Evolutionary conservation across 1,284 basidiomycete species (phyloP).

Genomic region (Marasmius fiardii): DNA sequence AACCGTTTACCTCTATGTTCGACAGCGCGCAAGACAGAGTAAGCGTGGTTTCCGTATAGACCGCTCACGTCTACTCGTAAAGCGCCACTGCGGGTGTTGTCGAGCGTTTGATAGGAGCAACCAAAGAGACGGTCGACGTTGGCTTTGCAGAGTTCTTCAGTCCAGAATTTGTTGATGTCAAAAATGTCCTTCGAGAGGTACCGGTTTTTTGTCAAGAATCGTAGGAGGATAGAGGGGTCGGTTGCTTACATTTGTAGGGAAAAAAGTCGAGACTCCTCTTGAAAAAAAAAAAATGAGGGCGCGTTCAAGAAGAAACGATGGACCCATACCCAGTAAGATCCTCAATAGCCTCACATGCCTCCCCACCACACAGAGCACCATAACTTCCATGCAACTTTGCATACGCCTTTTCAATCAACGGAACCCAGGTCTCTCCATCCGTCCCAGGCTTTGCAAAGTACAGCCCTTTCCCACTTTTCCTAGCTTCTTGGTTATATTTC

Average conservation of each 20-base stretch:
- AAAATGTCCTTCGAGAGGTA: conserved; percentile 39
- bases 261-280: conserved; percentile 39
- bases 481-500: conserved; percentile 21
- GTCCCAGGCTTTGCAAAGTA: conserved; percentile 24
- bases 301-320: conserved; percentile 3
- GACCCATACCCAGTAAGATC: conserved; percentile 43
- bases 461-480: conserved; percentile 24
- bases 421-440: conserved; percentile 30
- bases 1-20: conserved; percentile 47
- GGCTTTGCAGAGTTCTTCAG: conserved; percentile 36
- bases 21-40: conserved; percentile 47
- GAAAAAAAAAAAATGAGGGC: not conserved
- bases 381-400: conserved; percentile 51
- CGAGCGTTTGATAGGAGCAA: conserved; percentile 33
- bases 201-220: conserved; percentile 6
- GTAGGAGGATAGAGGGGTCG: not conserved
- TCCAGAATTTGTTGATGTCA: conserved; percentile 39
- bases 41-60: conserved; percentile 43
- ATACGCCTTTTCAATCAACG: conserved; percentile 52
- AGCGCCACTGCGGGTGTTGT: conserved; percentile 25
- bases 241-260: conserved; percentile 32
- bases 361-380: conserved; percentile 34
- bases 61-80: conserved; percentile 37
- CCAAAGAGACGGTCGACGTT: conserved; percentile 46
- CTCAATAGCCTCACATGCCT: conserved; percentile 41